Percentiles rank a stretch among this genome's conserved stretches.
phyloP scores from a whole-genome alignment of 2,329 filamentous ascomycete species.

The Pyricularia sp. region DNA sequence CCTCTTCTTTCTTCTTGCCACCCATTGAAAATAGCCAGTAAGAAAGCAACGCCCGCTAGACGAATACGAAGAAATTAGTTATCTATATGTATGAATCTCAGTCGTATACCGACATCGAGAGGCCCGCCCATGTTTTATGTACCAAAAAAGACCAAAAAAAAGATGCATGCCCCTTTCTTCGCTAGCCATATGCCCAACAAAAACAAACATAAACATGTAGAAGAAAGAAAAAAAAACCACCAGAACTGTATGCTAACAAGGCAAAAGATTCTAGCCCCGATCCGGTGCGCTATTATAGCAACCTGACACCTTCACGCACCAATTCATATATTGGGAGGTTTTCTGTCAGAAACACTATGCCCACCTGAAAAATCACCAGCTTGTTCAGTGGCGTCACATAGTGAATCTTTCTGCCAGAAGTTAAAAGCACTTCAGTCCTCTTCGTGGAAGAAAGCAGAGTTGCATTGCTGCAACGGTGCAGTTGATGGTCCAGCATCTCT shows the following conservation, averaged over 20 bases:
- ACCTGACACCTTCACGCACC: background rate
- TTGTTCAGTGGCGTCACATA: background rate
- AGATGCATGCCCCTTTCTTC: conserved; percentile 1
- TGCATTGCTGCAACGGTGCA: conserved; percentile 34
- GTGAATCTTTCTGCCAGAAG: background rate
- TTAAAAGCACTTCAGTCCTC: background rate
- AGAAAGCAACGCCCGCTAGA: background rate
- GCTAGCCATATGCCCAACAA: conserved; percentile 4
- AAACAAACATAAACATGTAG: conserved; percentile 2
- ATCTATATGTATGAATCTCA: background rate
- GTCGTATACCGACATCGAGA: background rate
- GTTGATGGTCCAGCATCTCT: conserved; percentile 41
- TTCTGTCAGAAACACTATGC: background rate
- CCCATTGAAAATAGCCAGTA: background rate
- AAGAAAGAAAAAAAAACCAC: conserved; percentile 3
- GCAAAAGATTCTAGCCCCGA: background rate
- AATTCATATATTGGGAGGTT: background rate
- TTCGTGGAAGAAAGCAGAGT: conserved; percentile 38
- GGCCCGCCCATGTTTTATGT: conserved; percentile 2
- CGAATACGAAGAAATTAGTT: background rate
- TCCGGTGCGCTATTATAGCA: background rate
- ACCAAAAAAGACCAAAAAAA: background rate
- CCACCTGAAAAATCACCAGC: background rate
- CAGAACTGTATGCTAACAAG: background rate
- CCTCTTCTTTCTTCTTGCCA: background rate